These are phyloP conservation scores for Vaccinium myrtillus DNA, from an alignment of 148 eudicot genomes.

Conservation along the genomic window DNA sequence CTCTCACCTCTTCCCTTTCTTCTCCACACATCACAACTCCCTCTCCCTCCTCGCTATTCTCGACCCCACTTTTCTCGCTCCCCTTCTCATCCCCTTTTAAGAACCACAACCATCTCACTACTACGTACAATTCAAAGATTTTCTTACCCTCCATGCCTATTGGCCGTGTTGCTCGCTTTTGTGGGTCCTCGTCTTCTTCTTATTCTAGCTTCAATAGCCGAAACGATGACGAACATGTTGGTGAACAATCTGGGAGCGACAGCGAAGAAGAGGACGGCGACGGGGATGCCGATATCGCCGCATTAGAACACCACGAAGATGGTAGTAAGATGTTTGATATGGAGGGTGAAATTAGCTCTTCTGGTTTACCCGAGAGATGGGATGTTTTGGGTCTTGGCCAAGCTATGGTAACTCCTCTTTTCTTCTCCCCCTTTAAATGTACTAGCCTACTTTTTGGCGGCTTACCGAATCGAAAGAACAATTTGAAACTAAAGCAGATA, in stretches of 20 bases:
- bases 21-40: background rate
- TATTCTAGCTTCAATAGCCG: slow-evolving; percentile 12
- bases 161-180: background rate
- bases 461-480: background rate
- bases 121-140: background rate
- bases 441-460: background rate
- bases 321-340: background rate
- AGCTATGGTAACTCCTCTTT: slow-evolving; percentile 71
- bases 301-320: background rate
- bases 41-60: background rate
- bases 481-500: too few species aligned
- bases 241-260: slow-evolving; percentile 30
- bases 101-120: slow-evolving; percentile 9
- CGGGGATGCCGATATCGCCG: slow-evolving; percentile 12
- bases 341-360: slow-evolving; percentile 12
- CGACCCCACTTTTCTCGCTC: slow-evolving; percentile 15
- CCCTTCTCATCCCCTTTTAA: background rate
- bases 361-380: slow-evolving; percentile 60
- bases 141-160: slow-evolving; percentile 16
- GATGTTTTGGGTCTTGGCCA: slow-evolving; percentile 96
- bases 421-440: background rate
- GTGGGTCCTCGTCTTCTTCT: background rate
- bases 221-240: slow-evolving; percentile 13
- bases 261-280: slow-evolving; percentile 38
- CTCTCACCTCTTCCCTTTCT: slow-evolving; percentile 8